A percentile compares a stretch with the other conserved stretches of the same genome.
Conservation (phyloP, 805 yeast genomes). For the Spathaspora gorwiae region DNA sequence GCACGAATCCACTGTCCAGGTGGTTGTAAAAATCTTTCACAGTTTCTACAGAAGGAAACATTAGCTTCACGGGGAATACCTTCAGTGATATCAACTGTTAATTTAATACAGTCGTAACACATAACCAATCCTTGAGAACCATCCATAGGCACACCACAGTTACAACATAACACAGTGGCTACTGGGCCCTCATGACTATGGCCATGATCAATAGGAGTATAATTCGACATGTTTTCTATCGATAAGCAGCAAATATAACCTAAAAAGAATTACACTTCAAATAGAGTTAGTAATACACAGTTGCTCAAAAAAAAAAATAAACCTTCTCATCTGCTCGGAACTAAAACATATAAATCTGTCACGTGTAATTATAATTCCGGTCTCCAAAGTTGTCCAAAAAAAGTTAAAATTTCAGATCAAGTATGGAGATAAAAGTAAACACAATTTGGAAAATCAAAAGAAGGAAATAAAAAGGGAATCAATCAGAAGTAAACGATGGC, state of each 20-base stretch:
- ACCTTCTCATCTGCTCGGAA: constrained; percentile 1
- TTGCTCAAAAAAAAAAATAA: background rate
- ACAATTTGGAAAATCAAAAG: background rate
- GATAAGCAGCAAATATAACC: no score
- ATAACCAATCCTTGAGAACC: constrained; percentile 89
- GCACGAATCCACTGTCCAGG: constrained; percentile 92
- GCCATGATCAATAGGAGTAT: constrained; percentile 39
- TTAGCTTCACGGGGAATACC: constrained; percentile 92
- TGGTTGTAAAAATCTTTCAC: constrained; percentile 94
- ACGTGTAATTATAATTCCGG: background rate
- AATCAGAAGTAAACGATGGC: constrained; percentile 17
- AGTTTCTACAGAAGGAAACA: constrained; percentile 90
- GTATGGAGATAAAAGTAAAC: background rate
- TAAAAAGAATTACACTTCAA: no score
- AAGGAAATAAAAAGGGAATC: background rate
- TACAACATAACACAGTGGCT: constrained; percentile 93
- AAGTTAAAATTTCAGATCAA: no score
- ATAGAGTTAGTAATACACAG: no score
- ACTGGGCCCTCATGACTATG: constrained; percentile 11
- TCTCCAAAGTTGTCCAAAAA: no score
- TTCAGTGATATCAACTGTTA: constrained; percentile 89
- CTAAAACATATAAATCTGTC: background rate
- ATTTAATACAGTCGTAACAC: constrained; percentile 96
- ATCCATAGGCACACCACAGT: constrained; percentile 98
- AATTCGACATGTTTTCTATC: constrained; percentile 37